Evolutionary conservation across 352 stramenopile species (phyloP), one percentile per base, ranked within the genome.

Genomic region (Phytophthora pini): DNA sequence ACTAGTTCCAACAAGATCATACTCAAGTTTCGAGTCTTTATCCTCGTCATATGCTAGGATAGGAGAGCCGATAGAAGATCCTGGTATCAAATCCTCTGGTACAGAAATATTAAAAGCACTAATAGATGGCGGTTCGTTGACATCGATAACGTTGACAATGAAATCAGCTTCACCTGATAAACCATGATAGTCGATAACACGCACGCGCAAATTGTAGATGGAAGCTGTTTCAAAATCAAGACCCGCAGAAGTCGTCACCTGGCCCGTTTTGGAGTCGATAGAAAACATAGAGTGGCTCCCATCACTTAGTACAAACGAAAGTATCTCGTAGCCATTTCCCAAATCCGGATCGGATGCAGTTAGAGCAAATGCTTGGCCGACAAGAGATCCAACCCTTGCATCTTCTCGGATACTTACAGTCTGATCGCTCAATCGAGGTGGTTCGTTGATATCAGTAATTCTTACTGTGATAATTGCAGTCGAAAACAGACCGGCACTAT

Each of bases 81-180:
- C 61, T 26, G 67, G 61, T 22, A 34, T 12, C 9, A 62, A 20
- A 43, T 68, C 41, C 20, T 75, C 67, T 24, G 55, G 51, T 13
- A 71, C 61, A 24, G 31, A 59, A 20, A 71, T 38, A 12, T 38
- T 61, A 10, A 75, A 71, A 11, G 39, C 0, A n/a, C 8, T 26
- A 32, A 75, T 52, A 24, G n/a, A 27, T 29, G 67, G 61, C n/a
- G 67, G 61, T 31, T 75, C 67, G 29, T 75, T 72, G 5, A 75
- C 46, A 20, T 75, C 45, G 12, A 68, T 36, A 24, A 75, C 29
- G 5, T 17, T 52, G 5, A 75, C 15, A n/a, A 53, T 12, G 6
- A 75, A 51, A 22, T 53, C 34, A 17, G 40, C 46, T 39, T 58
- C 43, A 27, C 51, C 61, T 10, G 4, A 47, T 38, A 75, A 51